These are phyloP conservation scores for Bipolaris cookei DNA, from an alignment of 2,329 filamentous ascomycete genomes.

Conservation along the genomic window DNA sequence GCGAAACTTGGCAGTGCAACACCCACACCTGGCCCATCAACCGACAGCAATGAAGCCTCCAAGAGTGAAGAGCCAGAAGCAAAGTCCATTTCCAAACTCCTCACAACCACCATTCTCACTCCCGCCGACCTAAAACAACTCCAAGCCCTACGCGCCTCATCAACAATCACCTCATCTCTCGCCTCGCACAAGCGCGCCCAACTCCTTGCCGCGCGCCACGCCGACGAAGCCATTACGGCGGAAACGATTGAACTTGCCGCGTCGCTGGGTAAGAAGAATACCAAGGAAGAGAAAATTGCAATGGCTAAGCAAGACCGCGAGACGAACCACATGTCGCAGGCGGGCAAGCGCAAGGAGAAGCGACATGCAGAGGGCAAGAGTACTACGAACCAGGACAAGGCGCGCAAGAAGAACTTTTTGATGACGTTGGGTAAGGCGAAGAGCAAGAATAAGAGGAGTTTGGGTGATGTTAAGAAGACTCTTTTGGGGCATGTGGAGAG, in stretches of 20 bases:
- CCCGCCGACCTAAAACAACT: slow-evolving; percentile 96
- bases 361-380: slow-evolving; percentile 91
- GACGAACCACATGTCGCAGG: slow-evolving; percentile 82
- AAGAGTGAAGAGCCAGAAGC: slow-evolving; percentile 49
- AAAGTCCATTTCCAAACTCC: slow-evolving; percentile 65
- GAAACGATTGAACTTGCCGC: slow-evolving; percentile 90
- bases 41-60: slow-evolving; percentile 51
- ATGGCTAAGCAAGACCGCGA: slow-evolving; percentile 83
- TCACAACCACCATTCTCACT: slow-evolving; percentile 92
- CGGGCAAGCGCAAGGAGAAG: slow-evolving; percentile 83
- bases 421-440: slow-evolving; percentile 98
- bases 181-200: slow-evolving; percentile 52
- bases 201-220: slow-evolving; percentile 63
- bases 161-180: slow-evolving; percentile 70
- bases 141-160: slow-evolving; percentile 79
- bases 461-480: slow-evolving; percentile 82
- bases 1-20: slow-evolving; percentile 58
- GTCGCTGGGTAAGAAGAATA: slow-evolving; percentile 76
- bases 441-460: slow-evolving; percentile 91
- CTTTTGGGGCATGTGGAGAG: slow-evolving; percentile 82
- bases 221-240: slow-evolving; percentile 87
- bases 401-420: slow-evolving; percentile 95
- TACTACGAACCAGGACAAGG: slow-evolving; percentile 96
- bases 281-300: slow-evolving; percentile 87
- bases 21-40: slow-evolving; percentile 34